A percentile compares a stretch with the other conserved stretches of the same genome.
Conservation (phyloP, 768 basidiomycete genomes). For the Pleurotus platypus region DNA sequence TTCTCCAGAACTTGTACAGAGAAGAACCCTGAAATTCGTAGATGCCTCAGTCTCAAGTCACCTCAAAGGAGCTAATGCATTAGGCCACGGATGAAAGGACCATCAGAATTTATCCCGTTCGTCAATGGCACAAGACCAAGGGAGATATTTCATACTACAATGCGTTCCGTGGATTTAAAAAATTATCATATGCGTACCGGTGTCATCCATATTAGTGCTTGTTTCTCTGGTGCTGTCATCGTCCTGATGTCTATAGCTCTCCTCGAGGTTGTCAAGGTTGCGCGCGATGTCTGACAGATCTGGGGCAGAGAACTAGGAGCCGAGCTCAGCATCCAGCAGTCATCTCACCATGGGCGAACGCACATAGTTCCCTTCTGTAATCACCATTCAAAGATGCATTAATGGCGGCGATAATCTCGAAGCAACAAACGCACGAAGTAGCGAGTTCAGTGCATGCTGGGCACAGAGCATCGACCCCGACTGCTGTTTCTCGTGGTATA, state of each 20-base stretch:
- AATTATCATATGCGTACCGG: constrained; percentile 41
- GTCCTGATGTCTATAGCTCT: constrained; percentile 38
- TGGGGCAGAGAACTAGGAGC: constrained; percentile 65
- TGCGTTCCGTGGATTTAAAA: too few relatives aligned
- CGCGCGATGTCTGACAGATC: constrained; percentile 75
- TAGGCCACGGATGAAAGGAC: too few relatives aligned
- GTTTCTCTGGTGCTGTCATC: constrained; percentile 35
- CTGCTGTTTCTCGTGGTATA: constrained; percentile 82
- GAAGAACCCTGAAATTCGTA: constrained; percentile 65
- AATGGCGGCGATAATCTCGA: neutral
- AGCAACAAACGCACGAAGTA: constrained; percentile 58
- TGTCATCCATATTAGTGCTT: constrained; percentile 90
- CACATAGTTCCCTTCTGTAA: constrained; percentile 42
- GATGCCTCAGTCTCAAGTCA: neutral
- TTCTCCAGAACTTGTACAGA: constrained; percentile 87
- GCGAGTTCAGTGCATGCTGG: constrained; percentile 79
- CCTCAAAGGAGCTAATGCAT: too few relatives aligned
- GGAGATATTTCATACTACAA: too few relatives aligned
- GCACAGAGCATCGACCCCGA: constrained; percentile 81
- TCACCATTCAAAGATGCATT: constrained; percentile 8
- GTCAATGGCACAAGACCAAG: neutral
- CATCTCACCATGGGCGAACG: constrained; percentile 13
- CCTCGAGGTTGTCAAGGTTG: constrained; percentile 65
- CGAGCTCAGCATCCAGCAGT: constrained; percentile 6
- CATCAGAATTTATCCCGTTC: neutral